phyloP scores from a whole-genome alignment of 768 basidiomycete species.

The Suillus variegatus region DNA sequence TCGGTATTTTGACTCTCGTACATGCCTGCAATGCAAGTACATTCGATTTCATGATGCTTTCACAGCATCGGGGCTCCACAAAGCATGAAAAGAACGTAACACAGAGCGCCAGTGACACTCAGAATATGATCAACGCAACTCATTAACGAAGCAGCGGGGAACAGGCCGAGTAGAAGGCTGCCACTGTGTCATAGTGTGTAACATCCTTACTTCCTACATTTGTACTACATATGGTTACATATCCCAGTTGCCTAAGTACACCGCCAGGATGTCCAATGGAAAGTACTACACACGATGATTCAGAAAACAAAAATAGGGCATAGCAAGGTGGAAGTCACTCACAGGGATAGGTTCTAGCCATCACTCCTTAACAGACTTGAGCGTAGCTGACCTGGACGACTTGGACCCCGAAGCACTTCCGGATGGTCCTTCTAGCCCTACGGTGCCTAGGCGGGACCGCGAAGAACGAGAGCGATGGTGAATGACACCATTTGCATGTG shows the following conservation, averaged over 20 bases:
- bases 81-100: neutral
- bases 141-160: neutral
- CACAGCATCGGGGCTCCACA: neutral
- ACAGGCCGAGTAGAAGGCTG: neutral
- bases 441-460: neutral
- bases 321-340: neutral
- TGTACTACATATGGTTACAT: conserved; percentile 1
- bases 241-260: neutral
- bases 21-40: neutral
- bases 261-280: neutral
- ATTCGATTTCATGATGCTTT: neutral
- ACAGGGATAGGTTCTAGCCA: neutral
- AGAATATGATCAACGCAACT: neutral
- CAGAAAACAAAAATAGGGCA: neutral
- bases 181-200: neutral
- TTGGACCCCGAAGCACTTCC: conserved; percentile 3
- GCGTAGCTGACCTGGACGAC: conserved; percentile 9
- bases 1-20: neutral
- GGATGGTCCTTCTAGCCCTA: conserved; percentile 1
- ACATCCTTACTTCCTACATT: neutral
- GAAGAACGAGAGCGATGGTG: conserved; percentile 18
- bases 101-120: neutral
- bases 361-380: conserved; percentile 8
- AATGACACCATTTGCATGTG: neutral
- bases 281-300: neutral